Evolutionary conservation across 495 filamentous ascomycete genomes (phyloP).

Genomic region (Pyrenula massariospora): DNA sequence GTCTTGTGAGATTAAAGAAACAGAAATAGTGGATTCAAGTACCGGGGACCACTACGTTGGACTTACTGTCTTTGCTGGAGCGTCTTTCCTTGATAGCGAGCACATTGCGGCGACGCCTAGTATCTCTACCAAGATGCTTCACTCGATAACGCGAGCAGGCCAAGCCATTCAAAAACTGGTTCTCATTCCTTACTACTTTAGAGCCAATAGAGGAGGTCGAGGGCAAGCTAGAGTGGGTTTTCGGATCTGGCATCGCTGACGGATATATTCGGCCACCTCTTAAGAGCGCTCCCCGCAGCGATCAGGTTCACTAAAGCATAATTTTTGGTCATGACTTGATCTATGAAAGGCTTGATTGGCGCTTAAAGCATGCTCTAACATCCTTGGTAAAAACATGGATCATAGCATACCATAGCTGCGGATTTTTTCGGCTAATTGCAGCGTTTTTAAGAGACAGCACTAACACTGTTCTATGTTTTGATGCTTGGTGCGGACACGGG

Average conservation of each 20-base stretch:
- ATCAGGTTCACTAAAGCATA: too few relatives aligned
- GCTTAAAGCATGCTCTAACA: too few relatives aligned
- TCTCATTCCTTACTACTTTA: constrained; percentile 39
- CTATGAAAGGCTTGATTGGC: too few relatives aligned
- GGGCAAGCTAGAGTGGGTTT: constrained; percentile 37
- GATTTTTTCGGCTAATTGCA: too few relatives aligned
- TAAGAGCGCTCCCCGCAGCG: too few relatives aligned
- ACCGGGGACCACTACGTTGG: constrained; percentile 9
- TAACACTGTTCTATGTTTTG: too few relatives aligned
- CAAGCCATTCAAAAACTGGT: constrained; percentile 16
- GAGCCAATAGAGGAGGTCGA: constrained; percentile 36
- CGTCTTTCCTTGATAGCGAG: constrained; percentile 16
- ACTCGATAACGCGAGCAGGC: constrained; percentile 3
- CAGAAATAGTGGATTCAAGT: constrained; percentile 10
- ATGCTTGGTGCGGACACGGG: too few relatives aligned
- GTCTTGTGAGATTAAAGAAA: constrained; percentile 14
- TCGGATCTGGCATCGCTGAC: background rate
- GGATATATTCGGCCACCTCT: too few relatives aligned
- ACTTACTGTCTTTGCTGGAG: constrained; percentile 22
- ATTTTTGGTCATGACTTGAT: too few relatives aligned
- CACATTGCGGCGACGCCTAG: constrained; percentile 16
- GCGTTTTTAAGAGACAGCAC: too few relatives aligned
- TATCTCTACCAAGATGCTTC: constrained; percentile 4
- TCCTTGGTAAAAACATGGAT: too few relatives aligned
- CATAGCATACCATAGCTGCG: too few relatives aligned